Conservation (phyloP, 2,329 filamentous ascomycete species). For the Fusarium sp. region DNA sequence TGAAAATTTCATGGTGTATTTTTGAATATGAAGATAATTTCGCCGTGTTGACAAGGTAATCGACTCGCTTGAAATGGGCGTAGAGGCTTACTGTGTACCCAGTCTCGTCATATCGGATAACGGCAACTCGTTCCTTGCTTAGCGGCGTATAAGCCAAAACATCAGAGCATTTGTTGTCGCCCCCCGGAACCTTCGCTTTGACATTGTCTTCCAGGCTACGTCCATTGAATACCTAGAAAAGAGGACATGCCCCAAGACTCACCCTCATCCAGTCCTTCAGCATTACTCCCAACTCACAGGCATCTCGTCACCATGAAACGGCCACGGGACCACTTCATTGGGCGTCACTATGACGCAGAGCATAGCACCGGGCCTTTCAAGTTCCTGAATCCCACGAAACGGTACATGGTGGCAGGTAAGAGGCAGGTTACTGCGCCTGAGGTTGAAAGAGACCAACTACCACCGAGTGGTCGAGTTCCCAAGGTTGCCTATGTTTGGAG, state of each 20-base stretch:
- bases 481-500: slow-evolving; percentile 54
- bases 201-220: background rate
- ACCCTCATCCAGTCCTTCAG: background rate
- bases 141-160: background rate
- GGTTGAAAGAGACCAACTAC: background rate
- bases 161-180: background rate
- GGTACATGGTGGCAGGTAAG: background rate
- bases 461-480: background rate
- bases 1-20: background rate
- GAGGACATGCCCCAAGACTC: background rate
- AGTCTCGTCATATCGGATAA: background rate
- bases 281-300: background rate
- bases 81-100: background rate
- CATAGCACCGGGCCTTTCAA: slow-evolving; percentile 14
- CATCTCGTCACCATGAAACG: slow-evolving; percentile 7
- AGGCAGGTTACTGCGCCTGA: background rate
- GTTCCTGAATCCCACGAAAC: slow-evolving; percentile 12
- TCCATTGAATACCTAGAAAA: background rate
- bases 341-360: slow-evolving; percentile 18
- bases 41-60: background rate
- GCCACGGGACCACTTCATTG: slow-evolving; percentile 13
- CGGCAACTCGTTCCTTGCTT: slow-evolving; percentile 2
- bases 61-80: background rate
- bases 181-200: background rate
- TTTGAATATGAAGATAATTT: too few species aligned